phyloP scores from a whole-genome alignment of 495 filamentous ascomycete species.

The Aspergillus saccharolyticus region DNA sequence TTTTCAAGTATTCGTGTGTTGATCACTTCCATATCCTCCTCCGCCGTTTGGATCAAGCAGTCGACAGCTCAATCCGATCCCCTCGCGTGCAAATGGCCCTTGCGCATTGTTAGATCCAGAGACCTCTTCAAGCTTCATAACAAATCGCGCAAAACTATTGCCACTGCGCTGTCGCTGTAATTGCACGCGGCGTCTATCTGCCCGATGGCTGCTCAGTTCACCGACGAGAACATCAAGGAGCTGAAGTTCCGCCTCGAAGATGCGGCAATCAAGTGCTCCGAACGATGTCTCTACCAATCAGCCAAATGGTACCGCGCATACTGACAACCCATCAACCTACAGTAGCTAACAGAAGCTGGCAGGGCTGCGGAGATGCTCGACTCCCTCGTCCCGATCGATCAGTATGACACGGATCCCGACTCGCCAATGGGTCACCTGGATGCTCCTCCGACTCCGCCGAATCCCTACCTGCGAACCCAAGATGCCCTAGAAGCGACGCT shows the following conservation, averaged over 20 bases:
- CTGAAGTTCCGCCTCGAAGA: conserved; percentile 67
- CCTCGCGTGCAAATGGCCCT: not conserved
- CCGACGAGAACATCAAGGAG: conserved; percentile 39
- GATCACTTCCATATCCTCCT: not conserved
- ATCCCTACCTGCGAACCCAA: conserved; percentile 45
- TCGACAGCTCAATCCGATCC: not conserved
- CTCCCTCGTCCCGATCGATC: conserved; percentile 54
- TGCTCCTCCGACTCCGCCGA: conserved; percentile 22
- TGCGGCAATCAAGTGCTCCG: conserved; percentile 83
- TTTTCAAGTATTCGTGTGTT: too few relatives aligned
- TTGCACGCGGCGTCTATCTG: not conserved
- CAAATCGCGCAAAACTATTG: not conserved
- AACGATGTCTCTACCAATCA: conserved; percentile 92
- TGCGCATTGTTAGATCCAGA: not conserved
- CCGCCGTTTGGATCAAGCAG: not conserved
- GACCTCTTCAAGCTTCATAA: not conserved
- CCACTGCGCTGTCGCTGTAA: not conserved
- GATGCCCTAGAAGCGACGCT: conserved; percentile 67
- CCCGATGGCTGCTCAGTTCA: conserved; percentile 35
- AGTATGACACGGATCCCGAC: conserved; percentile 54
- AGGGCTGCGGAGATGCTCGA: conserved; percentile 95
- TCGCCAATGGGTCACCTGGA: conserved; percentile 52
- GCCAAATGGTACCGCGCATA: conserved; percentile 75
- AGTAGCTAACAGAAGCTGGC: not conserved
- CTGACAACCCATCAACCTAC: not conserved